Evolutionary conservation across 1,284 basidiomycete species (phyloP).

Genomic region (Cerrena zonata): DNA sequence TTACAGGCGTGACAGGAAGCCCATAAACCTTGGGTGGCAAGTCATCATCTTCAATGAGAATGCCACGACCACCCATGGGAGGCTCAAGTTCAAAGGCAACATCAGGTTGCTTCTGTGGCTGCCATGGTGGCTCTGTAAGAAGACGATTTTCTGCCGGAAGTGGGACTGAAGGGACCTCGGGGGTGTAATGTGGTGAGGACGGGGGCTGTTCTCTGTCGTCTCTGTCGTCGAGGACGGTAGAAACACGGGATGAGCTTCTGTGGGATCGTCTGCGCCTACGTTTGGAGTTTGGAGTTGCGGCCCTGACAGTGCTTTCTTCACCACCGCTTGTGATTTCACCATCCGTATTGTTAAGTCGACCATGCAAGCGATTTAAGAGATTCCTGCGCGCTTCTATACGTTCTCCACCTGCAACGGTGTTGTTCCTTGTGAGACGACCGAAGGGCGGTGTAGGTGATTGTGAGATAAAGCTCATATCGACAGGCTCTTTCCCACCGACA

Average conservation of each 20-base stretch:
- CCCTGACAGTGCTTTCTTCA: constrained; percentile 51
- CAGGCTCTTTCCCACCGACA: constrained; percentile 55
- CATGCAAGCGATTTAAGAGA: constrained; percentile 58
- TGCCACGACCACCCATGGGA: constrained; percentile 52
- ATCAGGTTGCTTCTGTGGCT: constrained; percentile 22
- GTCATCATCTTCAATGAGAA: constrained; percentile 61
- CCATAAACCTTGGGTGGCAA: constrained; percentile 33
- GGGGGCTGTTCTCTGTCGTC: constrained; percentile 50
- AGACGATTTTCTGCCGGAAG: constrained; percentile 33
- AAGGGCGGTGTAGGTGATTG: constrained; percentile 42
- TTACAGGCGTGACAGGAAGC: constrained; percentile 32
- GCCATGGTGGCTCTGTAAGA: constrained; percentile 22
- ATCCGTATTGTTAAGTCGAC: constrained; percentile 58
- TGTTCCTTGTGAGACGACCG: constrained; percentile 57
- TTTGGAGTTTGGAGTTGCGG: constrained; percentile 32
- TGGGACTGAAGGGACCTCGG: constrained; percentile 48
- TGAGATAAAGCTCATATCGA: constrained; percentile 35
- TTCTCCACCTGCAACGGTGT: constrained; percentile 75
- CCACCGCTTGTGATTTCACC: constrained; percentile 56
- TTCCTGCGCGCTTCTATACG: constrained; percentile 61
- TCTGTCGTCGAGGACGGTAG: constrained; percentile 56
- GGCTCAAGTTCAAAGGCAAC: constrained; percentile 28
- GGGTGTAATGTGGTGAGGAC: constrained; percentile 58
- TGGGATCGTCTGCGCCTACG: constrained; percentile 56
- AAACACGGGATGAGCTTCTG: constrained; percentile 46